These are phyloP conservation scores for Ascochyta rabiei DNA, from an alignment of 2,329 filamentous ascomycete species.

Conservation along the genomic window DNA sequence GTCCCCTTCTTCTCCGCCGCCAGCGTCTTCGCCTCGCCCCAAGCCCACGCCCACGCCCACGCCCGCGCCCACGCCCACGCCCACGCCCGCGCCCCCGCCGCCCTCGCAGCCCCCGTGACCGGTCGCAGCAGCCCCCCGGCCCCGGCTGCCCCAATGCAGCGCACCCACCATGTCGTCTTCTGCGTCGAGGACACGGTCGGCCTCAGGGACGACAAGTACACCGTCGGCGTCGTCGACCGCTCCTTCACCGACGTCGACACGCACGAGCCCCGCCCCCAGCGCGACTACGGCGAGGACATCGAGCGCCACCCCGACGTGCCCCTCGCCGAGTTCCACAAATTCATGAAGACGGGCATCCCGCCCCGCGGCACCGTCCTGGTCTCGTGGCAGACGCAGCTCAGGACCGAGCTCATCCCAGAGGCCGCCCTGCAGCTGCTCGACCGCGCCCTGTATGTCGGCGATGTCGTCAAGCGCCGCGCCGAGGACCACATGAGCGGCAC, in stretches of 20 bases:
- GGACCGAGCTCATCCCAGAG: conserved; percentile 50
- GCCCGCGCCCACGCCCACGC: not conserved
- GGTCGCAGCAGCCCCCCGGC: not conserved
- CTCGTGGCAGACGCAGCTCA: conserved; percentile 52
- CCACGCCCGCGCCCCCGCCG: not conserved
- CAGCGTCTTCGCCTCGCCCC: conserved; percentile 17
- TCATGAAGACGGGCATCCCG: conserved; percentile 54
- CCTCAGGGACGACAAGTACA: conserved; percentile 46
- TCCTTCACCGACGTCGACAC: conserved; percentile 53
- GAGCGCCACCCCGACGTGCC: conserved; percentile 43
- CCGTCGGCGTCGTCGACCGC: conserved; percentile 54
- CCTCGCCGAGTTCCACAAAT: conserved; percentile 44
- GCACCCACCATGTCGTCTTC: conserved; percentile 36
- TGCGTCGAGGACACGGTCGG: conserved; percentile 52
- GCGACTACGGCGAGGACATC: conserved; percentile 47
- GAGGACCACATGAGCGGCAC: conserved; percentile 60
- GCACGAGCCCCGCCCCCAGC: conserved; percentile 52
- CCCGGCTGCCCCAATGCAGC: conserved; percentile 18
- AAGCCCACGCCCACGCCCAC: not conserved
- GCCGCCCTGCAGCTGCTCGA: conserved; percentile 58
- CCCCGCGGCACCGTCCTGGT: conserved; percentile 60
- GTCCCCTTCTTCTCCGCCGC: conserved; percentile 33
- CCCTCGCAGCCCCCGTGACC: not conserved
- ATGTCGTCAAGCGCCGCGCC: conserved; percentile 59
- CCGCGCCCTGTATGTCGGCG: conserved; percentile 60